A percentile compares a stretch with the other conserved stretches of the same genome.
Conservation (phyloP, 2,329 filamentous ascomycete species). For the Thelonectria olida region DNA sequence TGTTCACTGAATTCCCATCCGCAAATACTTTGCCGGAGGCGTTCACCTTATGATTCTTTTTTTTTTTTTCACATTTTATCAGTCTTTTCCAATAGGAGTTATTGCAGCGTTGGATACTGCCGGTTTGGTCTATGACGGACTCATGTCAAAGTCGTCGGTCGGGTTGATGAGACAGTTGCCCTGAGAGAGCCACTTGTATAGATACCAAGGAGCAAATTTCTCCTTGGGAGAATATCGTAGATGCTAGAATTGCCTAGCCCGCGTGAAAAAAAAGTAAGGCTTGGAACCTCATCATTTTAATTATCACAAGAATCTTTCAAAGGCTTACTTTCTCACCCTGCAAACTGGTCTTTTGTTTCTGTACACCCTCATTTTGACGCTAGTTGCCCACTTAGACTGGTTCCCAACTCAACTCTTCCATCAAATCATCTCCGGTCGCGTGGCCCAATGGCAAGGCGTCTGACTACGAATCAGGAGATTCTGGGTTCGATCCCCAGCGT, state of each 20-base stretch:
- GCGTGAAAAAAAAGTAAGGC: not conserved
- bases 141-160: constrained; percentile 14
- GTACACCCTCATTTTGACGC: not conserved
- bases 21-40: constrained; percentile 16
- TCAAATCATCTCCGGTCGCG: constrained; percentile 17
- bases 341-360: constrained; percentile 12
- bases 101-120: constrained; percentile 34
- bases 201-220: not conserved
- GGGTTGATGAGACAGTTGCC: constrained; percentile 2
- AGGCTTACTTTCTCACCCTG: not conserved
- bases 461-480: constrained; percentile 48
- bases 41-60: constrained; percentile 19
- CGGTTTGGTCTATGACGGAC: constrained; percentile 28
- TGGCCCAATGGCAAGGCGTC: constrained; percentile 46
- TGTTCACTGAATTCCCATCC: constrained; percentile 32
- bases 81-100: constrained; percentile 28
- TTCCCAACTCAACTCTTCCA: not conserved
- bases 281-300: not conserved
- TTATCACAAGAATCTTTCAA: not conserved
- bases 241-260: not conserved
- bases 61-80: constrained; percentile 17
- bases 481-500: constrained; percentile 44
- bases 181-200: constrained; percentile 6
- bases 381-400: not conserved
- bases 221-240: not conserved